phyloP scores from a whole-genome alignment of 1,139 yeast species.

The Lipomyces yarrowii region DNA sequence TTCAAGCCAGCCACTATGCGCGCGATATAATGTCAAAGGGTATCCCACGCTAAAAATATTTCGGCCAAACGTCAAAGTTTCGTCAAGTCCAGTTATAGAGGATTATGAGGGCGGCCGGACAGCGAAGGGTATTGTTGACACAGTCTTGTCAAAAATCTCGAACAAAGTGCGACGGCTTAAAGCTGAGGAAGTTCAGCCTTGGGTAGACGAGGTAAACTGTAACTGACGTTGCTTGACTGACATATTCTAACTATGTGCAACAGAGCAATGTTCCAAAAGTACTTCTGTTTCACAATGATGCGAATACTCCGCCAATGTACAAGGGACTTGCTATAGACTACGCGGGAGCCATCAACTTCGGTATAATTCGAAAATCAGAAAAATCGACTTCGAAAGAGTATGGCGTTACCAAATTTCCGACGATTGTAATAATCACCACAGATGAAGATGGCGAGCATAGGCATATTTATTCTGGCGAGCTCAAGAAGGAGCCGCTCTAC shows the following conservation, averaged over 20 bases:
- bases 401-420: conserved; percentile 36
- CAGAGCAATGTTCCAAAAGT: conserved; percentile 21
- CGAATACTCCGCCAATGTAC: conserved; percentile 58
- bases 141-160: conserved; percentile 63
- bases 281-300: conserved; percentile 23
- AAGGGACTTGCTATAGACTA: conserved; percentile 80
- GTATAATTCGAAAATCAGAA: conserved; percentile 40
- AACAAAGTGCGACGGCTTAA: conserved; percentile 66
- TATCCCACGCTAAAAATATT: conserved; percentile 82
- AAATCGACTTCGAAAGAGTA: conserved; percentile 18
- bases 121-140: conserved; percentile 59
- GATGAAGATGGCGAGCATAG: conserved; percentile 34
- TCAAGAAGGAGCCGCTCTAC: conserved; percentile 40
- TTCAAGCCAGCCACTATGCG: conserved; percentile 67
- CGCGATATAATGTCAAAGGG: conserved; percentile 66
- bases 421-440: conserved; percentile 38
- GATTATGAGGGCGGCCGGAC: conserved; percentile 70
- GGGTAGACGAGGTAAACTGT: conserved; percentile 12
- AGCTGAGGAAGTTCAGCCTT: conserved; percentile 32
- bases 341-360: conserved; percentile 52
- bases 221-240: not conserved
- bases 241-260: not conserved
- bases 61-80: conserved; percentile 54
- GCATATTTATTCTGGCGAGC: conserved; percentile 40
- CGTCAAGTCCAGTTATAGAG: conserved; percentile 58